Conservation (phyloP, 148 eudicot species). For the Silene latifolia region DNA sequence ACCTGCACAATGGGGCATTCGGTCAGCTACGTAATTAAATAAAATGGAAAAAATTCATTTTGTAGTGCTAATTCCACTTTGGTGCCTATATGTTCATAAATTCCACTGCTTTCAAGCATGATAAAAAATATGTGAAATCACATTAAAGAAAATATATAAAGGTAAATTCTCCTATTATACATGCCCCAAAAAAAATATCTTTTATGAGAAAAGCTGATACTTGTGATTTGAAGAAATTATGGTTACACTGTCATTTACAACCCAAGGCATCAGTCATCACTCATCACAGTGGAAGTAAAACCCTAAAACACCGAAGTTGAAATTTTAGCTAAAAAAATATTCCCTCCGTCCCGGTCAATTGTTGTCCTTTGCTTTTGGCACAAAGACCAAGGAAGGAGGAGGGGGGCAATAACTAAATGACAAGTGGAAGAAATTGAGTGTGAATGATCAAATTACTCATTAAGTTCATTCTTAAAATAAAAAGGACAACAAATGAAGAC, state of each 20-base stretch:
- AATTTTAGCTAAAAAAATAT: not conserved
- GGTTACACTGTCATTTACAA: not conserved
- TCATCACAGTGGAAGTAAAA: not conserved
- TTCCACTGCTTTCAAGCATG: not conserved
- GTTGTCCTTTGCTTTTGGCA: too few relatives aligned
- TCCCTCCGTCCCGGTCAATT: too few relatives aligned
- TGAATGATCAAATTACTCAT: too few relatives aligned
- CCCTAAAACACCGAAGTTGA: not conserved
- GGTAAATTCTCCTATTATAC: not conserved
- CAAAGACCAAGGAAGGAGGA: too few relatives aligned
- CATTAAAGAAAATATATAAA: not conserved
- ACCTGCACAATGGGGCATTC: conserved; percentile 40
- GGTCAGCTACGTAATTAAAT: not conserved
- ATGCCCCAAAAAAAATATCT: not conserved
- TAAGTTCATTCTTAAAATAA: too few relatives aligned
- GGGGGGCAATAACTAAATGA: too few relatives aligned
- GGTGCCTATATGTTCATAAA: not conserved
- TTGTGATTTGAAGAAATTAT: not conserved
- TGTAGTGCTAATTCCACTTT: too few relatives aligned
- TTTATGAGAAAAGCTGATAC: not conserved
- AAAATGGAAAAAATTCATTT: not conserved
- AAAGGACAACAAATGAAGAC: too few relatives aligned
- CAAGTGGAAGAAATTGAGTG: too few relatives aligned
- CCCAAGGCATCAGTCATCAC: not conserved
- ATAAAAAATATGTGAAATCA: not conserved